A percentile compares a stretch with the other conserved stretches of the same genome.
phyloP scores from a whole-genome alignment of 495 filamentous ascomycete species.

The Penicillium paxilli region DNA sequence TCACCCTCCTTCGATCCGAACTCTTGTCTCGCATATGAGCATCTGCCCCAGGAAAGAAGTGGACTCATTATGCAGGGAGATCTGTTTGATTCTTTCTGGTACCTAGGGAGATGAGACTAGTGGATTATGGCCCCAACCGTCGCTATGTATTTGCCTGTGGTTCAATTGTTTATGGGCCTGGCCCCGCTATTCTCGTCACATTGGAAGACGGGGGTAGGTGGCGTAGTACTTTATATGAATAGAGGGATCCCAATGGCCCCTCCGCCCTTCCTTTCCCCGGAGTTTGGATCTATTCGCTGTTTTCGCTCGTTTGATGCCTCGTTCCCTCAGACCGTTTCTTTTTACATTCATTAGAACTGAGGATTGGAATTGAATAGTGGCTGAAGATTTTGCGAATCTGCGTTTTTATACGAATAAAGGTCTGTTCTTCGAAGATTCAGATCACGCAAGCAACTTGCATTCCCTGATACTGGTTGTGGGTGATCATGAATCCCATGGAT shows the following conservation, averaged over 20 bases:
- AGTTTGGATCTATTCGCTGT: background rate
- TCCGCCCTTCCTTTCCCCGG: constrained; percentile 2
- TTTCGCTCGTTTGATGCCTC: constrained; percentile 8
- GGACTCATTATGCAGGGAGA: constrained; percentile 23
- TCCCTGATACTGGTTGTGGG: too few relatives aligned
- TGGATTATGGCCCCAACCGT: constrained; percentile 18
- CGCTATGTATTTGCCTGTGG: constrained; percentile 6
- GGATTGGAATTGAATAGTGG: too few relatives aligned
- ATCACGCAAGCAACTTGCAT: too few relatives aligned
- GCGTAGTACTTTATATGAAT: background rate
- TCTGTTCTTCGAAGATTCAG: too few relatives aligned
- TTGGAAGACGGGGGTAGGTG: background rate
- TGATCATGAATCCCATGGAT: constrained; percentile 17
- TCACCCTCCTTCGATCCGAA: constrained; percentile 10
- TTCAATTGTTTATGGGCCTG: constrained; percentile 16
- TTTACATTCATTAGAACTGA: background rate
- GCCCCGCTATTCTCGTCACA: background rate
- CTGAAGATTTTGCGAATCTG: too few relatives aligned
- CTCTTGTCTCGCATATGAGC: constrained; percentile 20
- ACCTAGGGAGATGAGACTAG: constrained; percentile 17
- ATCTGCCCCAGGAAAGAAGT: constrained; percentile 24
- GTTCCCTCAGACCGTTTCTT: background rate
- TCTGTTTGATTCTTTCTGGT: background rate
- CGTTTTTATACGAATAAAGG: too few relatives aligned
- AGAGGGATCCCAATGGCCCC: background rate